These are phyloP conservation scores for Scorias spongiosa DNA, from an alignment of 2,329 filamentous ascomycete species.

Conservation along the genomic window DNA sequence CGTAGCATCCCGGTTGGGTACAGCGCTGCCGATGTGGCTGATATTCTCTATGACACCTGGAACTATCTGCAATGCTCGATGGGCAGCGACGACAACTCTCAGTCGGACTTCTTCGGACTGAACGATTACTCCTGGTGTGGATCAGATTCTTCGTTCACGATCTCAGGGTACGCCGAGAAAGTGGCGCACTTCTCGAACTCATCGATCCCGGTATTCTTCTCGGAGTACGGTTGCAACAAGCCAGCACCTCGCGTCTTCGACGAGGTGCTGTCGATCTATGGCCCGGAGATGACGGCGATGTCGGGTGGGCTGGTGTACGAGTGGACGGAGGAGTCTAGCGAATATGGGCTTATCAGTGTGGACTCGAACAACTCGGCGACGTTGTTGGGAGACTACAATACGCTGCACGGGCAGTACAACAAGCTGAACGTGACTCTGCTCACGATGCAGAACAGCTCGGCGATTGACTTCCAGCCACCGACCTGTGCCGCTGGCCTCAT, in stretches of 20 bases:
- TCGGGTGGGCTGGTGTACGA: constrained; percentile 72
- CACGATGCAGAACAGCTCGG: constrained; percentile 44
- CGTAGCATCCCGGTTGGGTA: constrained; percentile 52
- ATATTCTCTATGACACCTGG: constrained; percentile 58
- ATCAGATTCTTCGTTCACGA: constrained; percentile 46
- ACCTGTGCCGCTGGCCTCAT: constrained; percentile 55
- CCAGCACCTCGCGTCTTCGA: constrained; percentile 58
- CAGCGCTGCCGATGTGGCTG: constrained; percentile 59
- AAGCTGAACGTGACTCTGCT: constrained; percentile 58
- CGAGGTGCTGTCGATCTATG: constrained; percentile 60
- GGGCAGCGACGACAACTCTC: constrained; percentile 38
- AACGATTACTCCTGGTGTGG: constrained; percentile 67
- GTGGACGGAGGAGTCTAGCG: constrained; percentile 55
- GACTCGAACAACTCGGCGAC: constrained; percentile 28
- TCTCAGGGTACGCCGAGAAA: constrained; percentile 47
- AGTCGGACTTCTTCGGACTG: constrained; percentile 60
- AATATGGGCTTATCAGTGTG: constrained; percentile 35
- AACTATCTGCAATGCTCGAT: constrained; percentile 60
- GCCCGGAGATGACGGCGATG: constrained; percentile 54
- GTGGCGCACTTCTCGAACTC: constrained; percentile 49
- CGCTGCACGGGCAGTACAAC: constrained; percentile 59
- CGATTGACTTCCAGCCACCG: constrained; percentile 41
- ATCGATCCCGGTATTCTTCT: constrained; percentile 66
- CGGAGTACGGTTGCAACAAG: constrained; percentile 66
- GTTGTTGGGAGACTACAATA: constrained; percentile 38